Evolutionary conservation across 192 early-diverging fungal species (phyloP), one percentile per base, ranked within the genome.

Genomic region (Backusella westeae): DNA sequence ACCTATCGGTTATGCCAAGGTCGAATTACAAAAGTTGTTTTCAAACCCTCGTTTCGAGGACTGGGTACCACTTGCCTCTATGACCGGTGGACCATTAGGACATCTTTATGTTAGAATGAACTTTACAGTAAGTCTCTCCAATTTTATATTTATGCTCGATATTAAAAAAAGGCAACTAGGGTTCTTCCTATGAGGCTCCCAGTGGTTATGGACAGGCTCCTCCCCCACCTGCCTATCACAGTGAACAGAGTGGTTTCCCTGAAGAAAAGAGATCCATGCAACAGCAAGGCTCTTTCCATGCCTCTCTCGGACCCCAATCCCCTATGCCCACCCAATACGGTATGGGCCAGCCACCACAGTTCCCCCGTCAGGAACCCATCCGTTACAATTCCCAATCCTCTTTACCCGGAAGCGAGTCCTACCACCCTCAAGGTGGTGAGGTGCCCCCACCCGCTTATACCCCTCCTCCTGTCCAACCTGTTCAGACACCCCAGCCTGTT

Each of bases 271-370:
- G 56, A 29, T 23, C 10, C 21, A 12, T 63, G 21, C 23, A 63
- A 26, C 76, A 77, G 26, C 42, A 36, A 14, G 56, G 10, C 10
- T 63, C 56, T 4, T 77, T 67, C 8, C 39, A 66, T 12, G 12
- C 68, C 32, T 49, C 72, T 12, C 44, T 82, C 21, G 77, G 77
- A 6, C 77, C 76, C 26, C 63, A 74, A 6, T 52, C 56, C 1
- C 70, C 75, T 26, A 49, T 77, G 36, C 80, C 80, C 32, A 34
- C 34, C 21, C 59, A 69, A 14, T 81, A 81, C 44, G 80, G 80
- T 32, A 34, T 53, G 26, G 80, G 75, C 6, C 39, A 38, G 26
- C 72, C 76, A 36, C 80, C 80, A 32, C 67, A 76, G 2, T 81
- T 81, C 12, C 49, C 34, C 17, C 73, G 32, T 41, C 78, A 53